Evolutionary conservation across 1,284 basidiomycete genomes (phyloP), one percentile per base, ranked within the genome.

Genomic region (Ustilago vetiveriae): DNA sequence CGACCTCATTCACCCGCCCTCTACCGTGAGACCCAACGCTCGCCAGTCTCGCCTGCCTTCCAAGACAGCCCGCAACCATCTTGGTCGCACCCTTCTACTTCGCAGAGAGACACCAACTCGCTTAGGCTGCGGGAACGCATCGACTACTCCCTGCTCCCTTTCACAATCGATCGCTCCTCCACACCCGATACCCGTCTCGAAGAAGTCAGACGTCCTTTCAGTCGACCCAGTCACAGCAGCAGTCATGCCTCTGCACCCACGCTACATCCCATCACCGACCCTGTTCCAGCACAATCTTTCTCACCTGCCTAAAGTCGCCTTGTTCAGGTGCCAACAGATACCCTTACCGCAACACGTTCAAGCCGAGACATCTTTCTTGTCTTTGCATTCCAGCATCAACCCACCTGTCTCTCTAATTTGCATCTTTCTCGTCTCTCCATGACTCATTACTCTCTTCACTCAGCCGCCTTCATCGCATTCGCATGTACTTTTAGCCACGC

Each of bases 161-260:
- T 65, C 51, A 33, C 38, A 36, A 69, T 69, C 23, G 53, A 69
- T 16, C 59, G 66, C 39, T 69, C 66, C 10, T 63, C 66, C 26
- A 69, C 66, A 9, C 66, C 66, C n/a, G 66, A 69, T 43, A 64
- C 59, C 19, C 59, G 66, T 27, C 55, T 69, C 14, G 66, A 69
- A 50, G 66, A 69, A 9, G 51, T 64, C 36, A 69, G 63, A 40
- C 59, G 66, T 5, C 66, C 66, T 3, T 63, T 69, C 51, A 69
- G 47, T 36, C 54, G 62, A 13, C 46, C 54, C 29, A 10, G 41
- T 39, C 44, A 46, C 29, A 26, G 14, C 24, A 48, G 50, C 24
- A 46, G 50, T 7, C 38, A 22, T 9, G 6, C 24, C 3, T 17
- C 41, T 6, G n/a, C 19, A 8, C 17, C 50, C 29, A 17, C 46